phyloP scores from a whole-genome alignment of 805 yeast species.

The Candida sithepensis region DNA sequence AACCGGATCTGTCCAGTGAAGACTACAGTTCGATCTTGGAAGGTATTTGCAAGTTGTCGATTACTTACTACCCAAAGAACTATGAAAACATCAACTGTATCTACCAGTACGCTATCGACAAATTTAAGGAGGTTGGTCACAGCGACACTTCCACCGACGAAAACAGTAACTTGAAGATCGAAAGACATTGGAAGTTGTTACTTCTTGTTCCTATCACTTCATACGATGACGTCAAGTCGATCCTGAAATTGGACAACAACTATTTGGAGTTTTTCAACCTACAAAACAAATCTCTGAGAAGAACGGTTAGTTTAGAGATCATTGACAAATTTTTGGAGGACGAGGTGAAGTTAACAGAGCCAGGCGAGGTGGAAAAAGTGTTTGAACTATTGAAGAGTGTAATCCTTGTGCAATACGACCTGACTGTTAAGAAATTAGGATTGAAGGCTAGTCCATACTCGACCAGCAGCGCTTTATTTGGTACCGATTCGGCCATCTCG shows the following conservation, averaged over 20 bases:
- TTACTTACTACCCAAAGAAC: constrained; percentile 63
- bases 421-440: constrained; percentile 39
- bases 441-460: constrained; percentile 16
- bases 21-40: constrained; percentile 64
- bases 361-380: constrained; percentile 54
- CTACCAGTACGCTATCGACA: constrained; percentile 50
- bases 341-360: constrained; percentile 34
- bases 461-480: constrained; percentile 23
- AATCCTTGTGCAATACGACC: constrained; percentile 32
- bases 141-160: constrained; percentile 5
- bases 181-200: constrained; percentile 33
- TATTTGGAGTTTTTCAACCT: constrained; percentile 53
- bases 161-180: constrained; percentile 23
- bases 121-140: constrained; percentile 25
- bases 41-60: constrained; percentile 59
- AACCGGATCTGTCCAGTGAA: constrained; percentile 63
- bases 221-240: constrained; percentile 33
- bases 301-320: constrained; percentile 56
- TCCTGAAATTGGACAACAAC: constrained; percentile 40
- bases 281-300: constrained; percentile 50
- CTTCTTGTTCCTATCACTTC: constrained; percentile 47
- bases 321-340: constrained; percentile 50
- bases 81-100: constrained; percentile 58
- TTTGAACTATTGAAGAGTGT: constrained; percentile 57
- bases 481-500: constrained; percentile 19